Evolutionary conservation across 2,329 filamentous ascomycete genomes (phyloP).

Genomic region (Aspergillus pseudoglaucus): DNA sequence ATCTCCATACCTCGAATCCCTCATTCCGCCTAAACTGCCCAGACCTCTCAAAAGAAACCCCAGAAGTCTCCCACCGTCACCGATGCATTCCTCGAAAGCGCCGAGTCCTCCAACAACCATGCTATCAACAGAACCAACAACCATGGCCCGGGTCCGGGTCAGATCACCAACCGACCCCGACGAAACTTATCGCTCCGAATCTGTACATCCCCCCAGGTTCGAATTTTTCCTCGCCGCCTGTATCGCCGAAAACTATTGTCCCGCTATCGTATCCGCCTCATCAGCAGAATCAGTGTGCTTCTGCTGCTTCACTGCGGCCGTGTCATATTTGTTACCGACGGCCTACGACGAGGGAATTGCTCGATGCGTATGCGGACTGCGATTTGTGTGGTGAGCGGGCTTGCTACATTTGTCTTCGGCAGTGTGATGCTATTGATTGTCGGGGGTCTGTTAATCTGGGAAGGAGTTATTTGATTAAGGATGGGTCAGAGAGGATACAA

Average conservation of each 20-base stretch:
- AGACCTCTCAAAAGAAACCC: constrained; percentile 5
- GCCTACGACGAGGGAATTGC: constrained; percentile 32
- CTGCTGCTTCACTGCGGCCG: constrained; percentile 27
- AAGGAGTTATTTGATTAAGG: constrained; percentile 2
- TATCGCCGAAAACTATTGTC: constrained; percentile 23
- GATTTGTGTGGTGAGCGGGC: constrained; percentile 32
- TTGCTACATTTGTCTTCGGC: constrained; percentile 38
- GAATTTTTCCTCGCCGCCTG: constrained; percentile 13
- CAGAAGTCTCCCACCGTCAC: constrained; percentile 6
- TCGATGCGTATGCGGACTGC: constrained; percentile 38
- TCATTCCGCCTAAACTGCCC: constrained; percentile 10
- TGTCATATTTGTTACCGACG: constrained; percentile 39
- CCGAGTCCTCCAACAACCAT: constrained; percentile 13
- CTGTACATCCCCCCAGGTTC: constrained; percentile 2
- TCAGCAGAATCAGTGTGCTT: constrained; percentile 12
- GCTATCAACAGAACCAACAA: constrained; percentile 7
- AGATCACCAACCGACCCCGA: not conserved
- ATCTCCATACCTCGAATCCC: constrained; percentile 10
- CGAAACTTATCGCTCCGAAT: constrained; percentile 4
- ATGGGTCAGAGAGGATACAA: constrained; percentile 1
- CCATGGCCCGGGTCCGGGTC: not conserved
- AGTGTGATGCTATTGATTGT: constrained; percentile 31
- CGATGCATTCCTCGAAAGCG: constrained; percentile 11
- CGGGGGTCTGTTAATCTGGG: constrained; percentile 6
- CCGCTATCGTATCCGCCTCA: constrained; percentile 14